Conservation (phyloP, 139 green algal species). For the Chlamydomonas incerta region DNA sequence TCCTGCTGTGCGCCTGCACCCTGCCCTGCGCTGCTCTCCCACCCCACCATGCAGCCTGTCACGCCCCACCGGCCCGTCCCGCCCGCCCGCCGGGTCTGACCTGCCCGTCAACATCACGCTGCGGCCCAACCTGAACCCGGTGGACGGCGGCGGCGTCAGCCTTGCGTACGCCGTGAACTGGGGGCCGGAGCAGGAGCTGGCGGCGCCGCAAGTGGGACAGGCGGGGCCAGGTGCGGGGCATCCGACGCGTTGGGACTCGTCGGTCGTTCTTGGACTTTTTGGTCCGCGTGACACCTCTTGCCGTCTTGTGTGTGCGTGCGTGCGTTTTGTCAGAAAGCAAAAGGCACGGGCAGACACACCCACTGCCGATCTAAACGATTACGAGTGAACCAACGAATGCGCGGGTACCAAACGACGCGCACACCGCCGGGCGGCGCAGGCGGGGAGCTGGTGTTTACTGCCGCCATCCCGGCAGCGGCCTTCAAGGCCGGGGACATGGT, state of each 20-base stretch:
- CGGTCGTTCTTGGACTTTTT: not conserved
- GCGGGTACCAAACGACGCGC: too few relatives aligned
- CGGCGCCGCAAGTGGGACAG: not conserved
- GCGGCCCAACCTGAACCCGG: not conserved
- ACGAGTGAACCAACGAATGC: not conserved
- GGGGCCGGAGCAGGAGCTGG: not conserved
- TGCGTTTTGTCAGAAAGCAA: not conserved
- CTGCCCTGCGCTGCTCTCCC: too few relatives aligned
- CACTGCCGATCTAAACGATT: not conserved
- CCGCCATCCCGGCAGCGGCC: conserved; percentile 47
- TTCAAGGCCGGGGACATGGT: conserved; percentile 60
- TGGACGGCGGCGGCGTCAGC: not conserved
- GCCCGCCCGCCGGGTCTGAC: not conserved
- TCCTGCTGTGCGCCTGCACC: too few relatives aligned
- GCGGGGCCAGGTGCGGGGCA: not conserved
- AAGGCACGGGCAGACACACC: not conserved
- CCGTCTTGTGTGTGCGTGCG: not conserved
- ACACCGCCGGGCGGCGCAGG: too few relatives aligned
- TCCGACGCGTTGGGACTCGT: too few relatives aligned
- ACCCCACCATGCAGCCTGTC: not conserved
- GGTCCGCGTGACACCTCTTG: not conserved
- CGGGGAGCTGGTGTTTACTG: conserved; percentile 16
- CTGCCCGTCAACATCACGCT: not conserved
- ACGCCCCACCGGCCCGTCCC: not conserved
- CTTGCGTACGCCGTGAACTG: conserved; percentile 5